Conservation (phyloP, 371 early-diverging fungal species). For the Phascolomyces articulosus region DNA sequence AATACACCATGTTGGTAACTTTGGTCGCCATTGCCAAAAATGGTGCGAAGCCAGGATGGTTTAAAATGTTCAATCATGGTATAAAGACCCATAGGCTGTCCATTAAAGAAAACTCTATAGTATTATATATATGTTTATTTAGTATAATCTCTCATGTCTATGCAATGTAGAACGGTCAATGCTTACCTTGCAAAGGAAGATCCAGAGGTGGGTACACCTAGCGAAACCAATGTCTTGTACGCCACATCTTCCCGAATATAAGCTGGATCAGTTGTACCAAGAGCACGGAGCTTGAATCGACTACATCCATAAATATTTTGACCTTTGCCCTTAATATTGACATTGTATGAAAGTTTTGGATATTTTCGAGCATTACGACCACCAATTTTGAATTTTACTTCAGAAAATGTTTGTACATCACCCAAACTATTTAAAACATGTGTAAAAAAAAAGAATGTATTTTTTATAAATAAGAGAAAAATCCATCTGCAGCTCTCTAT, state of each 20-base stretch:
- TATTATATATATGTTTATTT: too few species aligned
- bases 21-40: slow-evolving; percentile 16
- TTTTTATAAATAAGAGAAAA: not conserved
- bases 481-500: too few species aligned
- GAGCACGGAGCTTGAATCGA: slow-evolving; percentile 19
- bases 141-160: too few species aligned
- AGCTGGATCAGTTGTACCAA: slow-evolving; percentile 21
- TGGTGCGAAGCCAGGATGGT: slow-evolving; percentile 19
- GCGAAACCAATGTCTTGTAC: slow-evolving; percentile 14
- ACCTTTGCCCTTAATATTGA: slow-evolving; percentile 13
- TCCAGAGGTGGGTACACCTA: slow-evolving; percentile 16
- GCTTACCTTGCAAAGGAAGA: slow-evolving; percentile 26
- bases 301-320: slow-evolving; percentile 12
- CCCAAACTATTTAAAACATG: slow-evolving; percentile 1
- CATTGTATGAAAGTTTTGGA: slow-evolving; percentile 21
- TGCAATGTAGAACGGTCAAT: too few species aligned
- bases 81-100: slow-evolving; percentile 22
- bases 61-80: slow-evolving; percentile 20
- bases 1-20: slow-evolving; percentile 14
- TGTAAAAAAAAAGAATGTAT: not conserved
- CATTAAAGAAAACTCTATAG: slow-evolving; percentile 23
- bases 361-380: slow-evolving; percentile 18
- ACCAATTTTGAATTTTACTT: slow-evolving; percentile 11
- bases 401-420: not conserved
- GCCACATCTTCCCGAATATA: slow-evolving; percentile 23